Base-by-base conservation (phyloP, 1,139 yeast species). In the Geotrichum fermentans region DNA sequence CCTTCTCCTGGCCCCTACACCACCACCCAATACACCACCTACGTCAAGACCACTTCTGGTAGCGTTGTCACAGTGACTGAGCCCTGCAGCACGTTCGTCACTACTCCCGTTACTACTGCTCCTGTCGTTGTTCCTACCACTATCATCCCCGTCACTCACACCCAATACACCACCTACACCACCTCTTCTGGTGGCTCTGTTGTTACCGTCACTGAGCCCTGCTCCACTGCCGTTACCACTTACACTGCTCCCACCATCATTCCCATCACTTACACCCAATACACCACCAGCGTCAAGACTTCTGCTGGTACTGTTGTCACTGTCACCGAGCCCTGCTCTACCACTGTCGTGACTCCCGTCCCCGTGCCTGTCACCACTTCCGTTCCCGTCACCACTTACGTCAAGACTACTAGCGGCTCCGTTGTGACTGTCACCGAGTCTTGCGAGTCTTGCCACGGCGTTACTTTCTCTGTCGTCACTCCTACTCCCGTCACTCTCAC, bases 251-350 rank as follows among this genome's bases (percentile, higher is more conserved):
- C 26, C 37, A 11, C 22, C 3, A 24, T 24, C 28, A 24, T 24
- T 30, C 38, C 38, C 17, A 13, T 22, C 17, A 33, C 37, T 17
- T 4, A 7, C 22, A 20, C 45, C 20, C 10, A 20, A 16, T 44
- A 38, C 43, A 38, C 48, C 13, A 44, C 48, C 32, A n/a, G 32
- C 29, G 16, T 39, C 21, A 37, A 32, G 16, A 28, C 34, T 8
- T n/a, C 39, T 30, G 39, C 17, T 1, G 43, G 33, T 8, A 4
- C 13, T 3, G 34, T 35, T 17, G 18, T 39, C 16, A 39, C 43
- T 32, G 39, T 45, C 17, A 45, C 48, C 17, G 43, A 38, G 39
- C 30, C 40, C 24, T 45, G 45, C 26, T 17, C 34, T 21, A 29
- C 39, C 4, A 11, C n/a, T 22, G 11, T 32, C 26, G 13, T 28